Percentiles rank a stretch among this genome's conserved stretches.
phyloP scores from a whole-genome alignment of 2,329 filamentous ascomycete species.

The Onygena corvina region DNA sequence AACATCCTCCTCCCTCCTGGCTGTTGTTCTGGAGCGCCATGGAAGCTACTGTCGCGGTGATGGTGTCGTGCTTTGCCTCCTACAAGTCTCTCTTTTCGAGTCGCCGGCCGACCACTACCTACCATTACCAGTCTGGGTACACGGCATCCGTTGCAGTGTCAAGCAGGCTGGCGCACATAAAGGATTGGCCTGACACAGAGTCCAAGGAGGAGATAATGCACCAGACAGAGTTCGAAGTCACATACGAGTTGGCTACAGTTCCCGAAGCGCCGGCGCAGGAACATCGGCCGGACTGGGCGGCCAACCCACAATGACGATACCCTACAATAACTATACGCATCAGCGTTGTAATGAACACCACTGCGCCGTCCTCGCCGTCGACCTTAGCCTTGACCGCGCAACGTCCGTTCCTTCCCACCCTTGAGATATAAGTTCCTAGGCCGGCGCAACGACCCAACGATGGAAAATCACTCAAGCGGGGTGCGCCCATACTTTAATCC shows the following conservation, averaged over 20 bases:
- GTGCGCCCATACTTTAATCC: no score
- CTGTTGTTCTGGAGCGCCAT: conserved; percentile 13
- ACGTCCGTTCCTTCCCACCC: no score
- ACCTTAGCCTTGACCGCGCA: no score
- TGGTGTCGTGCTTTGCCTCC: conserved; percentile 13
- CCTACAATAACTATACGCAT: no score
- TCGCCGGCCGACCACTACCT: conserved; percentile 7
- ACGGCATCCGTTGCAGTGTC: conserved; percentile 8
- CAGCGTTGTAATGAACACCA: background rate
- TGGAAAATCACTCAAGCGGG: no score
- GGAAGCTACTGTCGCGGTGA: conserved; percentile 12
- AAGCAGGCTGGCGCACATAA: background rate
- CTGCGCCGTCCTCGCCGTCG: no score
- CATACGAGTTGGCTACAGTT: conserved; percentile 9
- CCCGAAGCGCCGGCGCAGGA: background rate
- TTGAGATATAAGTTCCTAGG: no score
- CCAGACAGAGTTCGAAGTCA: conserved; percentile 13
- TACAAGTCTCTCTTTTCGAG: conserved; percentile 13
- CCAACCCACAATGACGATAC: background rate
- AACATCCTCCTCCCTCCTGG: conserved; percentile 12
- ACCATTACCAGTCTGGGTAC: conserved; percentile 1
- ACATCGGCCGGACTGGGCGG: background rate
- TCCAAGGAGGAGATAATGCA: conserved; percentile 13
- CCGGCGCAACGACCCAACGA: no score
- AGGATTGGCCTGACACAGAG: conserved; percentile 10